Evolutionary conservation across 78 protist species (phyloP), one percentile per base, ranked within the genome.

Genomic region (Dictyostelium purpureum): DNA sequence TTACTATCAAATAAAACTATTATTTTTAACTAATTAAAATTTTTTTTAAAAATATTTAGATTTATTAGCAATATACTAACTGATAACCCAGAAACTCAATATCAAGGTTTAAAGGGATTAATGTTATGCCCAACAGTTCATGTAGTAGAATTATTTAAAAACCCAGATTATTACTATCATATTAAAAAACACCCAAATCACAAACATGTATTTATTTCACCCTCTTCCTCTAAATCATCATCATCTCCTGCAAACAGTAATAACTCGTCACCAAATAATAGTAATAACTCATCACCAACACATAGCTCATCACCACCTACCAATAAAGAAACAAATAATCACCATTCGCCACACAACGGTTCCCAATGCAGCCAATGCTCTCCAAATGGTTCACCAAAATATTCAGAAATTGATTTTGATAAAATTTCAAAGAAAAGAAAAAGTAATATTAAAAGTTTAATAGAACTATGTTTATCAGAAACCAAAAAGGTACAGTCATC

Each of bases 151-250:
- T 45, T 85, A 73, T 85, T 85, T 26, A 85, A 85, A 18, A 85
- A 85, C 35, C 92, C 81, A 61, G 47, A 81, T 35, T 85, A 71
- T 38, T 85, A 33, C 49, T 85, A 85, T 61, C 92, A 85, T 45
- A 59, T 85, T 5, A 85, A 85, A 35, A 85, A 79, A 73, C 92
- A 85, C 33, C 92, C 92, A 70, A 70, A 85, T 57, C 92, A 85
- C 35, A 80, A 67, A 35, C 1, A 35, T 35, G 49, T 14, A 5
- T 57, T 63, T 79, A n/a, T 43, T 10, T 14, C 54, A 12, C 6
- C 75, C 11, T 21, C 38, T 42, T 10, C 52, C 6, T 18, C 63
- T 21, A 56, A 56, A 19, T 69, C 77, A 9, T 40, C 45, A n/a
- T 35, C 35, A 57, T 33, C 10, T 12, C 33, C 35, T 28, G 16